Base-by-base conservation (phyloP, 495 filamentous ascomycete species). In the Jackrogersella minutella region DNA sequence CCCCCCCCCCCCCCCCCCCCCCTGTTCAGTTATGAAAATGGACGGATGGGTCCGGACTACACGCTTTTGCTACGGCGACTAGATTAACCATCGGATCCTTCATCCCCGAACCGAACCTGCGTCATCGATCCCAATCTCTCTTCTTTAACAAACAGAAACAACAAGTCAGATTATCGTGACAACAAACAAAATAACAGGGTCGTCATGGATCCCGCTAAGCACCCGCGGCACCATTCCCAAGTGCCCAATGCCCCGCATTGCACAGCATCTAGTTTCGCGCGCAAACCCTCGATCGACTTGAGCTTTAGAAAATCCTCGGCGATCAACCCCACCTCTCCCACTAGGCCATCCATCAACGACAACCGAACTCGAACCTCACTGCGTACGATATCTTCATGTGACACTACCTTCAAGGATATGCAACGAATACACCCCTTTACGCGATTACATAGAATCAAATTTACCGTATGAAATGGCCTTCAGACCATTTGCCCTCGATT, bases 41-140 rank as follows among this genome's bases (percentile, higher is more conserved):
- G 50, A 50, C 47, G 31, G 54, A 31, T 40, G 39, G 49, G 34
- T 19, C 49, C 39, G 9, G 44, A 22, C 49, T 64, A 13, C 54
- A 49, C 40, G 39, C 41, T 61, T 60, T 69, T 64, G 17, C 58
- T 64, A 63, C 53, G 55, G 49, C 33, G 51, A 60, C 60, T 50
- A 28, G 62, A 67, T 74, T 64, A 46, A 47, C 64, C 57, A 46
- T 65, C 62, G 70, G 64, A 64, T 64, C 52, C 66, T 53, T 53
- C 54, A 40, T 57, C 44, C 40, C 66, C 67, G 66, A 69, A 65
- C 69, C 66, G 66, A 64, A 64, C 50, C 69, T 74, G 70, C 72
- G 70, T 74, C 70, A 70, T 73, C 67, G 61, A 66, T 36, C 44
- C 60, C 54, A 52, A 39, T 50, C 46, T 63, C 58, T 37, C 33